Evolutionary conservation across 345 rosid species (phyloP).

Genomic region (Melaleuca quinquenervia): DNA sequence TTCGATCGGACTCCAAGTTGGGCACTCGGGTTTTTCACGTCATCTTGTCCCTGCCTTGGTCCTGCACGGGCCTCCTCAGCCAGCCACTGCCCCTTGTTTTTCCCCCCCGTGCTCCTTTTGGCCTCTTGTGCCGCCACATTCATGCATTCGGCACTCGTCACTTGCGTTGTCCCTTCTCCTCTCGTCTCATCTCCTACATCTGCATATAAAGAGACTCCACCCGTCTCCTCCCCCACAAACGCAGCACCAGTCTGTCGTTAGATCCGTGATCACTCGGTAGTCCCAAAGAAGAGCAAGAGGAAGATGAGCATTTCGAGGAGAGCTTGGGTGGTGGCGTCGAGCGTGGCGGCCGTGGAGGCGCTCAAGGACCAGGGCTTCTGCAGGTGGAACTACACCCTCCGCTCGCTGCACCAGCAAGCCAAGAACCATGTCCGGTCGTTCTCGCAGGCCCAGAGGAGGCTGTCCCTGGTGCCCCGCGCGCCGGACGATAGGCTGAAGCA

Average conservation of each 20-base stretch:
- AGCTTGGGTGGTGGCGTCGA: slow-evolving; percentile 27
- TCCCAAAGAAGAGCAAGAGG: not conserved
- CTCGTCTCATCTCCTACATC: not conserved
- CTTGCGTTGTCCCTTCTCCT: not conserved
- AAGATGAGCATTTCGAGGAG: slow-evolving; percentile 8
- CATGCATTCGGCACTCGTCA: not conserved
- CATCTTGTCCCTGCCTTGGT: not conserved
- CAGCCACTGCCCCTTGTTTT: not conserved
- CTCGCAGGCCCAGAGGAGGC: slow-evolving; percentile 26
- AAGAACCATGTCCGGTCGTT: slow-evolving; percentile 12
- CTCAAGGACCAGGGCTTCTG: slow-evolving; percentile 28
- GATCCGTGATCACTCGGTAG: not conserved
- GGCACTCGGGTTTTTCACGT: not conserved
- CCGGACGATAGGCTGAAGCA: not conserved
- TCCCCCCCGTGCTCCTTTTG: not conserved
- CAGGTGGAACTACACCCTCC: slow-evolving; percentile 30
- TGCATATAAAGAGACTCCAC: not conserved
- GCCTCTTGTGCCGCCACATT: not conserved
- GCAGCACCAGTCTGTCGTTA: not conserved
- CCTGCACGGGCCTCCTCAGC: not conserved
- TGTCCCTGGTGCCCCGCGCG: slow-evolving; percentile 17
- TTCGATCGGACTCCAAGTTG: not conserved
- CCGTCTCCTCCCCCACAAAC: not conserved
- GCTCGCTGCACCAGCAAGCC: slow-evolving; percentile 19
- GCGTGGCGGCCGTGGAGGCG: slow-evolving; percentile 25